These are phyloP conservation scores for Cladobotryum mycophilum DNA, from an alignment of 2,329 filamentous ascomycete genomes.

Conservation along the genomic window DNA sequence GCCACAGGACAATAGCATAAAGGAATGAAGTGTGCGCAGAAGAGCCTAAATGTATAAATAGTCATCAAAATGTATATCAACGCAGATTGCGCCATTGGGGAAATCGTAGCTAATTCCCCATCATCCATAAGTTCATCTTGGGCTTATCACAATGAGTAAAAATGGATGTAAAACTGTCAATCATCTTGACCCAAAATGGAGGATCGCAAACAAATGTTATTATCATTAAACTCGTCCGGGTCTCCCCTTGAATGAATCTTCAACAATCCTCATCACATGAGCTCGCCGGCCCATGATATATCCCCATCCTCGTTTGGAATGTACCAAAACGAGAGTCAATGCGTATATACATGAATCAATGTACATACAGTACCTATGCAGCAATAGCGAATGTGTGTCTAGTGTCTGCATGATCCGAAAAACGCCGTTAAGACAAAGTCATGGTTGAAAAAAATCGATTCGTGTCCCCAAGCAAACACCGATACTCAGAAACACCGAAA, in stretches of 20 bases:
- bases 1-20: too few species aligned
- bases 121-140: too few species aligned
- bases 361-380: not conserved
- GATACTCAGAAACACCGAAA: conserved; percentile 5
- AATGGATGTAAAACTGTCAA: too few species aligned
- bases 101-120: too few species aligned
- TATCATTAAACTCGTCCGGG: not conserved
- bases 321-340: not conserved
- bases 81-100: too few species aligned
- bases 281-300: not conserved
- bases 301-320: not conserved
- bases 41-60: too few species aligned
- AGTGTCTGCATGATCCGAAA: conserved; percentile 4
- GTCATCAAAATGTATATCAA: too few species aligned
- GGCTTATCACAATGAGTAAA: too few species aligned
- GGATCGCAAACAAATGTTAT: not conserved
- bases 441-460: not conserved
- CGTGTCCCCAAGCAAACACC: conserved; percentile 3
- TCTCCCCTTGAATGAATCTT: too few species aligned
- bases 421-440: conserved; percentile 2
- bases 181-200: too few species aligned
- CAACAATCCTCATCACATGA: not conserved
- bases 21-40: too few species aligned
- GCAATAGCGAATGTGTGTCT: conserved; percentile 1
- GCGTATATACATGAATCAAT: too few species aligned